A percentile compares a stretch with the other conserved stretches of the same genome.
These are phyloP conservation scores for Rhizopogon roseolus DNA, from an alignment of 768 basidiomycete species.

Conservation along the genomic window DNA sequence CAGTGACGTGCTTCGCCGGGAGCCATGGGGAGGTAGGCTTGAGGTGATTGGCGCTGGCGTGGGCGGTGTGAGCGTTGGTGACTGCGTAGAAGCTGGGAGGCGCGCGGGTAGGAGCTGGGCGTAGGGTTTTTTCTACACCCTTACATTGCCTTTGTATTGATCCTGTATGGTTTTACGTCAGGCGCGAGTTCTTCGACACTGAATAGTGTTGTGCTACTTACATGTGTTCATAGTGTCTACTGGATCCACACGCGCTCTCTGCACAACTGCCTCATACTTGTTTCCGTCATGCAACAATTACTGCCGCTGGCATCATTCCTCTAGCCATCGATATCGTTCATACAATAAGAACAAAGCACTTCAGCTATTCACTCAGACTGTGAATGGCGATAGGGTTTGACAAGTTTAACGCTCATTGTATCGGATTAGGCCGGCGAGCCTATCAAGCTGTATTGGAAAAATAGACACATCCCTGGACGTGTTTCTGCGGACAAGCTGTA, in stretches of 20 bases:
- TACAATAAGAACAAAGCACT: neutral
- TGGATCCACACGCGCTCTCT: neutral
- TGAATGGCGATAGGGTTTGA: neutral
- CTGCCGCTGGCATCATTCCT: neutral
- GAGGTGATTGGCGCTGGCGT: constrained; percentile 82
- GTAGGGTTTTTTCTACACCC: constrained; percentile 8
- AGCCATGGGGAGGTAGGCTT: constrained; percentile 44
- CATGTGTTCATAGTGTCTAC: neutral
- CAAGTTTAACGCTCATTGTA: neutral
- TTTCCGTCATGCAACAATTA: neutral
- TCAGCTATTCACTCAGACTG: neutral
- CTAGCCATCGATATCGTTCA: neutral
- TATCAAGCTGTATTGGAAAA: neutral
- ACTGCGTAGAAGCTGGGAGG: constrained; percentile 77
- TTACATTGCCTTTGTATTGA: neutral
- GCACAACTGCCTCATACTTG: neutral
- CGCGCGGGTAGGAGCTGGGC: constrained; percentile 42
- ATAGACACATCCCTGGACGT: neutral
- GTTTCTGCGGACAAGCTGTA: neutral
- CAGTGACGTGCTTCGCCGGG: constrained; percentile 32
- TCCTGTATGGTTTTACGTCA: neutral
- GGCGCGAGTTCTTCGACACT: neutral
- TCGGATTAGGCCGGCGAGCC: neutral
- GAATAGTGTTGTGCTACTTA: neutral
- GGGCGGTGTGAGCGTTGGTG: constrained; percentile 81